These are phyloP conservation scores for Fraxinus velutina DNA, from an alignment of 305 asterid species.

Conservation along the genomic window DNA sequence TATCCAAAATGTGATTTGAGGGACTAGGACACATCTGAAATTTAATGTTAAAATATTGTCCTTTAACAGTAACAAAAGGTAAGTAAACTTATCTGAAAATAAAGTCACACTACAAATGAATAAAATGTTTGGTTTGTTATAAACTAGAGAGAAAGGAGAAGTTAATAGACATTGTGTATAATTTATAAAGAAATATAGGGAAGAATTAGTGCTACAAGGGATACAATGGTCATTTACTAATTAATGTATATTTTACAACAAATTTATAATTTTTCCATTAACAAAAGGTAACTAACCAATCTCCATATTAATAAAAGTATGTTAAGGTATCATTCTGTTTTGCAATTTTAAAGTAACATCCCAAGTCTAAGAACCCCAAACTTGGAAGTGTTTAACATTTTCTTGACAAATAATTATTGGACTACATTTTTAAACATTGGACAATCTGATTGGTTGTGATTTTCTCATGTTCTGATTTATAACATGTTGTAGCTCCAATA, in stretches of 20 bases:
- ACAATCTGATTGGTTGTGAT: not conserved
- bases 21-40: not conserved
- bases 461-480: not conserved
- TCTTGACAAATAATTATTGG: not conserved
- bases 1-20: not conserved
- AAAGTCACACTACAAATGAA: not conserved
- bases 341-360: not conserved
- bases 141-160: not conserved
- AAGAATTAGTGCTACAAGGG: not conserved
- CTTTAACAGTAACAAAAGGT: not conserved
- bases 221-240: not conserved
- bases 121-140: not conserved
- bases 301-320: not conserved
- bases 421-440: not conserved
- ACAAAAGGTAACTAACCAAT: not conserved
- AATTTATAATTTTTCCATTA: not conserved
- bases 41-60: not conserved
- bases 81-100: not conserved
- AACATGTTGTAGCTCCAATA: not conserved
- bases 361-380: not conserved
- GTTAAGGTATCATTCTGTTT: not conserved
- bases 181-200: not conserved
- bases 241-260: not conserved
- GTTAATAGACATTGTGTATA: not conserved
- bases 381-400: not conserved